Percentiles rank a stretch among this genome's conserved stretches.
These are phyloP conservation scores for Ensete ventricosum DNA, from an alignment of 176 grass and related monocot species.

Conservation along the genomic window DNA sequence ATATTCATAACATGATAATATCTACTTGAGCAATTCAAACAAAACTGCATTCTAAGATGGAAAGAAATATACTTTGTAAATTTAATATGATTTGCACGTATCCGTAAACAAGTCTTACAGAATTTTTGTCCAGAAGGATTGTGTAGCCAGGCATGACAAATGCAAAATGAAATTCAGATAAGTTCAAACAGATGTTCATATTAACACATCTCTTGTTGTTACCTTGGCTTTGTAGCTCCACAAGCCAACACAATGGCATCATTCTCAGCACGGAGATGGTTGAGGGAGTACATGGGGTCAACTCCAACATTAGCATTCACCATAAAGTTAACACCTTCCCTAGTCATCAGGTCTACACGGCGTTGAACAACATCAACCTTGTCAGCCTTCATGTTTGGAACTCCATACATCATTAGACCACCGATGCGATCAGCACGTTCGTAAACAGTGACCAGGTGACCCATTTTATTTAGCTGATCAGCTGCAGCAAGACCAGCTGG, in stretches of 20 bases:
- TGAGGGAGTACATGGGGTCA: constrained; percentile 65
- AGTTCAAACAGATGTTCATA: background rate
- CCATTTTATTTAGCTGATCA: constrained; percentile 98
- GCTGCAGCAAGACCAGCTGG: constrained; percentile 89
- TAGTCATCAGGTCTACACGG: constrained; percentile 83
- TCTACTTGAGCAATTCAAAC: too few relatives aligned
- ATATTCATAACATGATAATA: too few relatives aligned
- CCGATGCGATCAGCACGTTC: constrained; percentile 91
- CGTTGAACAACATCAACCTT: constrained; percentile 76
- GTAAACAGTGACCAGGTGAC: constrained; percentile 90
- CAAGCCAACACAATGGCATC: constrained; percentile 81
- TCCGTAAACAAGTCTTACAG: too few relatives aligned
- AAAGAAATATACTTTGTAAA: too few relatives aligned
- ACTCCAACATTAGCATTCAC: constrained; percentile 70
- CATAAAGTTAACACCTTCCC: constrained; percentile 93
- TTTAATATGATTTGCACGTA: too few relatives aligned
- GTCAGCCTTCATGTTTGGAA: constrained; percentile 99
- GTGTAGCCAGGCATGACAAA: background rate
- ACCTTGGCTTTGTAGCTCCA: constrained; percentile 93
- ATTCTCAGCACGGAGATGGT: constrained; percentile 53
- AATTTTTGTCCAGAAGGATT: too few relatives aligned
- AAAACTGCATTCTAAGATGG: too few relatives aligned
- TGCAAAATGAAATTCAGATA: too few relatives aligned
- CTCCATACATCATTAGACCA: constrained; percentile 99
- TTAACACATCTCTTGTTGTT: background rate